Evolutionary conservation across 2,329 filamentous ascomycete genomes (phyloP), one percentile per base, ranked within the genome.

Genomic region (Alternaria gaisen): DNA sequence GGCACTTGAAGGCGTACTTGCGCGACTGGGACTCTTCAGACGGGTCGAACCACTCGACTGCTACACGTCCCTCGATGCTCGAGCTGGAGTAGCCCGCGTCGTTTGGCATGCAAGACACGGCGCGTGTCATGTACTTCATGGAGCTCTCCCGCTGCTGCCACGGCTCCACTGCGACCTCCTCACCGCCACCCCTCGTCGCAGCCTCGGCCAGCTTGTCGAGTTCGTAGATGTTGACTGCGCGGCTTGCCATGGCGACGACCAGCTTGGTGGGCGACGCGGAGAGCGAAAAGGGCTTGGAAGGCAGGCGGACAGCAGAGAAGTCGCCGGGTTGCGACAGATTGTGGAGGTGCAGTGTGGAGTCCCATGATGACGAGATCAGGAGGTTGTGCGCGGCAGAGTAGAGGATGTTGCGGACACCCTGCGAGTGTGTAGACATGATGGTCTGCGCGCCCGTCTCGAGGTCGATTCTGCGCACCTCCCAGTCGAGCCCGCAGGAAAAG

Each of bases 1-100:
- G 95, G 80, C 95, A 99, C 80, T 99, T 99, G 87, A 99, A 99
- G 14, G 95, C 95, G 78, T 98, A 99, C 79, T 97, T 98, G 68
- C 94, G 88, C 40, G 91, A 90, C 81, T 98, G 94, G 4, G 91
- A 94, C 78, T 94, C 91, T 42, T 88, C 84, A 5, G 89, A 92
- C 16, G 95, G 92, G 75, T 98, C 95, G 77, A 99, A 98, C 92
- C 94, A 98, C 79, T 99, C 95, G 1, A 99, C 95, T 0, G 94
- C 94, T 2, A 99, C 93, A 70, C 95, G 89, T 5, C 95, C 95
- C 77, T 99, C 95, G 72, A 99, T 99, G 72, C 90, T 94, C 60
- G 88, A 92, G 1, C 91, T 94, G 10, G 94, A 94, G 77, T 98
- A 99, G 5, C 95, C 95, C 11, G 91, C 91, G 68, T 97, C 95